Base-by-base conservation (phyloP, 2,329 filamentous ascomycete genomes). In the Aspergillus sclerotialis region DNA sequence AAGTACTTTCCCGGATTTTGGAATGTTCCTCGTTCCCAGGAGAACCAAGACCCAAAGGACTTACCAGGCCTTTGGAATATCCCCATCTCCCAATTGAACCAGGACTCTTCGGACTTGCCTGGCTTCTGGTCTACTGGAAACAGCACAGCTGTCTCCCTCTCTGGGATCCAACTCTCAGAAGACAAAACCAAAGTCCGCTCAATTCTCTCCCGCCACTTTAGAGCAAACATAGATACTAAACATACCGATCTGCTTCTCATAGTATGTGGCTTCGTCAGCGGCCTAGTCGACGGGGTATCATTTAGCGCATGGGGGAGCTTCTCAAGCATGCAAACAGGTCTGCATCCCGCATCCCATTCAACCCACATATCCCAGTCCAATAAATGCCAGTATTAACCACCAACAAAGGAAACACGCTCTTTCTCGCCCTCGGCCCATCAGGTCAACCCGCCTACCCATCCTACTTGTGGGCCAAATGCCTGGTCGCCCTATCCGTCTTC, bases 221-320 rank as follows among this genome's bases (percentile, higher is more conserved):
- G 16, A 14, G 32, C 39, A 5, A 38, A 50, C 6, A 44, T 60
- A 14, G 42, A 58, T 15, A 43, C 47, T 0, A 44, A 30, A 8
- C 36, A 46, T 32, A 48, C 55, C 7, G 55, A 58, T 35, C 25
- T 58, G 5, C 32, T 56, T 10, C 40, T 60, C 3, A 47, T 63
- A 15, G 33, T 59, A 14, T 64, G 60, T 33, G 57, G 58, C 8
- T 63, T 63, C 31, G 54, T 62, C 5, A 54, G 57, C 24, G 62
- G 62, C 8, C 45, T 65, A 10, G 55, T 64, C 7, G 62, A 65
- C 28, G 59, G 59, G 14, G 38, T 64, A 11, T 60, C 60, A 2
- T 64, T 62, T 43, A 64, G 63, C 37, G 59, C 60, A 32, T 65
- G 61, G 61, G 60, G 55, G 3, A 63, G 57, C 44, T 65, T 65